These are phyloP conservation scores for Debaryomyces maramus DNA, from an alignment of 805 yeast genomes.

Conservation along the genomic window DNA sequence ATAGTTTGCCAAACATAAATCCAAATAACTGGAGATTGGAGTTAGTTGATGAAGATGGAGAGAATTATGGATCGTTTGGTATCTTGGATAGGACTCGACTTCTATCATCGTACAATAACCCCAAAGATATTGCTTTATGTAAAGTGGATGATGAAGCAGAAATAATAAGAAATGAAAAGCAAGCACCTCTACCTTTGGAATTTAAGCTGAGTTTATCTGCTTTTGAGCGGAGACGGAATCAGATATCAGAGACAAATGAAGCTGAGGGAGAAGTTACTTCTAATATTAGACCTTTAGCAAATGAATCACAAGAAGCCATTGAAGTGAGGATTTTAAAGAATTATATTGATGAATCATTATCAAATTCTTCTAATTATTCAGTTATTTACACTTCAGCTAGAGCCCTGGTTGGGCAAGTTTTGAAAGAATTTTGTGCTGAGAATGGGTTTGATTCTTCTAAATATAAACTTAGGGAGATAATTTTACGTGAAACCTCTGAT, in stretches of 20 bases:
- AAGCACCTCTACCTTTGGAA: constrained; percentile 56
- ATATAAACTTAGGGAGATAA: constrained; percentile 25
- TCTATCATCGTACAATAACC: constrained; percentile 69
- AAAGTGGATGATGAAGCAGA: constrained; percentile 50
- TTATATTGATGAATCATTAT: background rate
- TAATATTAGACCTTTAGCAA: background rate
- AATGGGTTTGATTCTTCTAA: constrained; percentile 26
- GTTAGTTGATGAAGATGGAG: constrained; percentile 91
- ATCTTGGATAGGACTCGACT: constrained; percentile 68
- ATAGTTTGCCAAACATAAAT: constrained; percentile 29
- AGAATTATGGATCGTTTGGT: constrained; percentile 91
- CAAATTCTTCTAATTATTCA: background rate
- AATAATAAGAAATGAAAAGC: constrained; percentile 44
- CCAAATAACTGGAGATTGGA: constrained; percentile 77
- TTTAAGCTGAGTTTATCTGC: constrained; percentile 25
- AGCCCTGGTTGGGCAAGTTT: constrained; percentile 22
- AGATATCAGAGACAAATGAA: background rate
- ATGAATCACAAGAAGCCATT: background rate
- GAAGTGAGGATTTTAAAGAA: constrained; percentile 5
- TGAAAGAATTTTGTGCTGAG: constrained; percentile 28
- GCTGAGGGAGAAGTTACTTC: background rate
- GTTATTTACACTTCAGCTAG: constrained; percentile 1
- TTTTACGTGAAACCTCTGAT: constrained; percentile 5
- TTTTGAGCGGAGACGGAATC: background rate
- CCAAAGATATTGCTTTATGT: constrained; percentile 78